Percentiles rank a stretch among this genome's conserved stretches.
Conservation (phyloP, 2,329 filamentous ascomycete species). For the Trichophyton simii region DNA sequence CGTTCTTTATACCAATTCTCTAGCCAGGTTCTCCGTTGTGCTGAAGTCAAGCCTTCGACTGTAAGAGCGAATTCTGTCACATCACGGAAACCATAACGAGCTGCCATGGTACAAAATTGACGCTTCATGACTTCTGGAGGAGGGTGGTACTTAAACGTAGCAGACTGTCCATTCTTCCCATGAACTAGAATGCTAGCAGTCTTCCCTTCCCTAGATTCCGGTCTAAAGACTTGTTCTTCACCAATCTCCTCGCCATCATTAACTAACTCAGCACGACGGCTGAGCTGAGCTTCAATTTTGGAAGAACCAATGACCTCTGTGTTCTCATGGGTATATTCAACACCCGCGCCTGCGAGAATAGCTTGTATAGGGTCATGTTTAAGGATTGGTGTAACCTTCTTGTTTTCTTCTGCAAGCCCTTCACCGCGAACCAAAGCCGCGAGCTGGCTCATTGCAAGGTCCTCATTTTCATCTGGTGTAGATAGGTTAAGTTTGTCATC, state of each 20-base stretch:
- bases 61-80: slow-evolving; percentile 77
- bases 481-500: slow-evolving; percentile 12
- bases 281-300: slow-evolving; percentile 79
- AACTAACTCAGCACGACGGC: slow-evolving; percentile 53
- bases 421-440: slow-evolving; percentile 48
- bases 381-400: slow-evolving; percentile 22
- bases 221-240: slow-evolving; percentile 26
- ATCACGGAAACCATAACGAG: slow-evolving; percentile 60
- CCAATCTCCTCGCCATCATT: slow-evolving; percentile 20
- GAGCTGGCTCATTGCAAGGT: slow-evolving; percentile 60
- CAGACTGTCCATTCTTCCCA: slow-evolving; percentile 26
- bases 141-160: slow-evolving; percentile 56
- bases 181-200: slow-evolving; percentile 9
- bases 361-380: slow-evolving; percentile 68
- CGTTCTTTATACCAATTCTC: slow-evolving; percentile 67
- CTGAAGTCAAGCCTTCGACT: slow-evolving; percentile 83
- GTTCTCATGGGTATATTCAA: slow-evolving; percentile 94
- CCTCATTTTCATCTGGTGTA: slow-evolving; percentile 42
- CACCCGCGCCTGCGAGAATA: slow-evolving; percentile 75
- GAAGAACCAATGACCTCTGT: slow-evolving; percentile 86
- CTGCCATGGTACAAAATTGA: slow-evolving; percentile 87
- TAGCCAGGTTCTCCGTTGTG: slow-evolving; percentile 62
- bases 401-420: slow-evolving; percentile 25
- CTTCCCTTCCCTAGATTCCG: slow-evolving; percentile 14
- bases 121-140: slow-evolving; percentile 59